A percentile compares a stretch with the other conserved stretches of the same genome.
phyloP scores from a whole-genome alignment of 2,329 filamentous ascomycete genomes.

The Chrysoporthe cubensis region DNA sequence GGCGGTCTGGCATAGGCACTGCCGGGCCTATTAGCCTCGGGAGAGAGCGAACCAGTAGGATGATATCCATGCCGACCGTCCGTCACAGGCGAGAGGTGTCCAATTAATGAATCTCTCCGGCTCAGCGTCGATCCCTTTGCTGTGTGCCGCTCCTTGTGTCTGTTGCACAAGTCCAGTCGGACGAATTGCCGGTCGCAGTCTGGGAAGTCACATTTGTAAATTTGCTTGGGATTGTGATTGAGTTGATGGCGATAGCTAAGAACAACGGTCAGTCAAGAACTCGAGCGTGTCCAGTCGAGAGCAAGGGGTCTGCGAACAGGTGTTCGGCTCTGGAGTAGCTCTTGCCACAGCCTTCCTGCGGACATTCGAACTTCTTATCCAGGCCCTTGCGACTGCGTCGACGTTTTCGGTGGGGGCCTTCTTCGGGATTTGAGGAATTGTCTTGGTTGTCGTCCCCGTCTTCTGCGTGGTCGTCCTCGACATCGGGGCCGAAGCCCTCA shows the following conservation, averaged over 20 bases:
- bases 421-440: conserved; percentile 54
- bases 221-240: conserved; percentile 94
- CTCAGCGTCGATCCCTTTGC: conserved; percentile 78
- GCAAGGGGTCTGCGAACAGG: conserved; percentile 61
- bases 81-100: conserved; percentile 50
- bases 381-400: conserved; percentile 76
- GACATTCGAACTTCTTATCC: conserved; percentile 84
- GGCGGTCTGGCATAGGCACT: conserved; percentile 46
- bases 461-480: conserved; percentile 44
- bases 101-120: conserved; percentile 70
- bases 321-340: conserved; percentile 97
- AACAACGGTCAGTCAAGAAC: neutral
- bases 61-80: conserved; percentile 47
- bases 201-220: conserved; percentile 90
- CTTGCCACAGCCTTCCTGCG: conserved; percentile 86
- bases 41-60: conserved; percentile 49
- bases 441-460: conserved; percentile 47
- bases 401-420: conserved; percentile 62
- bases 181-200: conserved; percentile 92
- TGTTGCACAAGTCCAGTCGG: conserved; percentile 87
- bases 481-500: conserved; percentile 40
- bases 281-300: neutral
- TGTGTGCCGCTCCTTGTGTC: conserved; percentile 79
- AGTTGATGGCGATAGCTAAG: conserved; percentile 82
- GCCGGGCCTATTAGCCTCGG: conserved; percentile 50